phyloP scores from a whole-genome alignment of 176 grass and related monocot genomes.

The Triticum monococcum region DNA sequence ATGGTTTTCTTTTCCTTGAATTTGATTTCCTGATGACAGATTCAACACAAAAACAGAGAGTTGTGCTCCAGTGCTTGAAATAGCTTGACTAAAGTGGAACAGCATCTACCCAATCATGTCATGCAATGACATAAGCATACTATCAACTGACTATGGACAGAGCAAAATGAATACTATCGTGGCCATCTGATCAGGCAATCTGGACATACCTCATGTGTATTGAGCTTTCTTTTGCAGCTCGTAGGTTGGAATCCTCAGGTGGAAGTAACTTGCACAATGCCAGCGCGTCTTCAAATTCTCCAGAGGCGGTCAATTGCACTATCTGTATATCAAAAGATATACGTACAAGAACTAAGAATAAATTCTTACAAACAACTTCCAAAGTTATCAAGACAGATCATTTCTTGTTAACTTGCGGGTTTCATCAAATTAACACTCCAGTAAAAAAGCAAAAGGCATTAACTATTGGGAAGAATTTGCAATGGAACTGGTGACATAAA shows the following conservation, averaged over 20 bases:
- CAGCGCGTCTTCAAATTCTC: constrained; percentile 98
- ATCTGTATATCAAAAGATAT: constrained; percentile 60
- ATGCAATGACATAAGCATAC: constrained; percentile 4
- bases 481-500: background rate
- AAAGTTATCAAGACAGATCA: constrained; percentile 8
- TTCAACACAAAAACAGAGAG: constrained; percentile 2
- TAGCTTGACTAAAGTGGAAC: background rate
- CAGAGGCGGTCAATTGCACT: constrained; percentile 94
- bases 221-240: constrained; percentile 93
- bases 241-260: constrained; percentile 94
- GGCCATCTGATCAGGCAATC: background rate
- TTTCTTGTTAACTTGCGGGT: background rate
- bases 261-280: constrained; percentile 93
- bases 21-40: constrained; percentile 10
- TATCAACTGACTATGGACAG: background rate
- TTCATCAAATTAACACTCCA: background rate
- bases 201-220: constrained; percentile 88
- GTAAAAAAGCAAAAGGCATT: constrained; percentile 9
- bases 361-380: constrained; percentile 10
- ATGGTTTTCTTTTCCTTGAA: constrained; percentile 11
- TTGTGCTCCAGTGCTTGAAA: constrained; percentile 3
- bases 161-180: constrained; percentile 12
- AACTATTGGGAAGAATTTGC: background rate
- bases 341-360: constrained; percentile 11
- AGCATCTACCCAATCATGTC: background rate